A percentile compares a stretch with the other conserved stretches of the same genome.
Conservation (phyloP, 2,329 filamentous ascomycete genomes). For the Ophiognomonia clavigignenti-juglandacearum region DNA sequence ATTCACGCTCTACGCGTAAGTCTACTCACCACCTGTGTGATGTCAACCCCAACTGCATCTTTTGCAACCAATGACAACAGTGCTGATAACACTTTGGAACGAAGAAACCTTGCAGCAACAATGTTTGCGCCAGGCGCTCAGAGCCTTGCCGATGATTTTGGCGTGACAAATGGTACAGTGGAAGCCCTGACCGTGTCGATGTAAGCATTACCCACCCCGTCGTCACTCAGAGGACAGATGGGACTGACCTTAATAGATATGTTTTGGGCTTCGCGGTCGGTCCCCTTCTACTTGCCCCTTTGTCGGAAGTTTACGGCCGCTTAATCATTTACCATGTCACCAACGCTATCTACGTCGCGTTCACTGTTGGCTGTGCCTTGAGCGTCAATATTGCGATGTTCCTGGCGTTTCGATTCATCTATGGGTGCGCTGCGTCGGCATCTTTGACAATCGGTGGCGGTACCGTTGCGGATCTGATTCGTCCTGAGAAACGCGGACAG, state of each 20-base stretch:
- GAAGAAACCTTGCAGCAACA: background rate
- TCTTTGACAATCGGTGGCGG: slow-evolving; percentile 6
- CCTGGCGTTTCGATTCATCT: slow-evolving; percentile 8
- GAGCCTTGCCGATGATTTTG: no score
- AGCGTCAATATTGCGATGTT: slow-evolving; percentile 5
- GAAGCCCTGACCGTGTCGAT: no score
- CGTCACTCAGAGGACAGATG: no score
- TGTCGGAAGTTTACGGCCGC: slow-evolving; percentile 6
- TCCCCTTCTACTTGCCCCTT: background rate
- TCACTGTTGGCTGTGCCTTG: slow-evolving; percentile 4
- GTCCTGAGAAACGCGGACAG: background rate
- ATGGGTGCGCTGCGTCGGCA: background rate
- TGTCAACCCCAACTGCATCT: background rate
- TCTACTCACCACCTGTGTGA: no score
- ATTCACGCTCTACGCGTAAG: background rate
- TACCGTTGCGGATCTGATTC: slow-evolving; percentile 7
- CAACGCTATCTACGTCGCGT: background rate
- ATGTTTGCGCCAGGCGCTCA: no score
- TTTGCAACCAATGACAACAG: background rate
- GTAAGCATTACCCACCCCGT: no score
- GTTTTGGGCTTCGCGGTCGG: slow-evolving; percentile 6
- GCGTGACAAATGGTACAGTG: no score
- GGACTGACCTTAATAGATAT: no score
- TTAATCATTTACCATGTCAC: slow-evolving; percentile 3
- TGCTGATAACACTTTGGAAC: background rate